phyloP scores from a whole-genome alignment of 2,329 filamentous ascomycete genomes.

The Claviceps quebecensis region DNA sequence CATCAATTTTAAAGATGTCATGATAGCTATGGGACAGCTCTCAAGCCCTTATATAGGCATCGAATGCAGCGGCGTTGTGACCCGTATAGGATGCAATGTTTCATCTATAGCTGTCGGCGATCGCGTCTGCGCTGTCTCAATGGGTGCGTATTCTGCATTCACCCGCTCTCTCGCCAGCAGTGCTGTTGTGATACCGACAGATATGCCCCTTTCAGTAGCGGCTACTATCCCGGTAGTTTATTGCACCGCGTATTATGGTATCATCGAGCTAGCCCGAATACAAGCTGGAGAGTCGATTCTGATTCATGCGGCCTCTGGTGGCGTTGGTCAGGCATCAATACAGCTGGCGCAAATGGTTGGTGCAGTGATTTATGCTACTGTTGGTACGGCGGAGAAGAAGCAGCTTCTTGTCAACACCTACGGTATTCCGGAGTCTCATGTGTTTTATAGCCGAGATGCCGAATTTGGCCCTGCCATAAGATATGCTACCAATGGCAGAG shows the following conservation, averaged over 20 bases:
- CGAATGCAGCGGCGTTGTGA: slow-evolving; percentile 14
- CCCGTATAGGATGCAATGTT: slow-evolving; percentile 7
- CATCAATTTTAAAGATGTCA: slow-evolving; percentile 26
- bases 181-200: slow-evolving; percentile 4
- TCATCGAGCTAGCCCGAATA: slow-evolving; percentile 13
- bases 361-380: slow-evolving; percentile 18
- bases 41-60: slow-evolving; percentile 10
- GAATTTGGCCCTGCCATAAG: slow-evolving; percentile 10
- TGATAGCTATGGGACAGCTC: slow-evolving; percentile 12
- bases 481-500: slow-evolving; percentile 26
- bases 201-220: slow-evolving; percentile 16
- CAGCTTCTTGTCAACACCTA: slow-evolving; percentile 17
- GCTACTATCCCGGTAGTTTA: slow-evolving; percentile 11
- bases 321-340: slow-evolving; percentile 17
- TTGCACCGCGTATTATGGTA: slow-evolving; percentile 8
- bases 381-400: slow-evolving; percentile 15
- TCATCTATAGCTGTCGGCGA: slow-evolving; percentile 9
- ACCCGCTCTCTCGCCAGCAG: slow-evolving; percentile 10
- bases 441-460: slow-evolving; percentile 15
- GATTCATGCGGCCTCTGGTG: slow-evolving; percentile 17
- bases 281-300: slow-evolving; percentile 18
- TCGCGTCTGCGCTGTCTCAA: slow-evolving; percentile 11
- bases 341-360: slow-evolving; percentile 12
- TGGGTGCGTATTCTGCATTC: slow-evolving; percentile 16
- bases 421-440: slow-evolving; percentile 19